phyloP scores from a whole-genome alignment of 768 basidiomycete genomes.

The Rhizopogon salebrosus region DNA sequence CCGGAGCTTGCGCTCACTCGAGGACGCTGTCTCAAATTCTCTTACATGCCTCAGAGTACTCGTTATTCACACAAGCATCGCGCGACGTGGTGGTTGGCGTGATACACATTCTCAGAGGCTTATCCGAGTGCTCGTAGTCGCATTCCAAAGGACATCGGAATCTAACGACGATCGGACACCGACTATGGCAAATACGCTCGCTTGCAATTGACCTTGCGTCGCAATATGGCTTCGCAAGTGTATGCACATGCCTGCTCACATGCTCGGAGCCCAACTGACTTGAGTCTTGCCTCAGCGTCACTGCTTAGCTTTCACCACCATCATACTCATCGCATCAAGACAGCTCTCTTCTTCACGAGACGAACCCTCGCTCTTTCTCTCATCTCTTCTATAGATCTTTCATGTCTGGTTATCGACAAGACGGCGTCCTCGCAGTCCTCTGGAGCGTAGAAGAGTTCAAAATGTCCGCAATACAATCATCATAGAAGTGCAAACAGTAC shows the following conservation, averaged over 20 bases:
- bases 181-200: too few relatives aligned
- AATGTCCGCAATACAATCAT: conserved; percentile 37
- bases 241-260: background rate
- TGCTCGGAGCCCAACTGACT: background rate
- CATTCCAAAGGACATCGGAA: too few relatives aligned
- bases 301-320: background rate
- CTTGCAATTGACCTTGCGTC: too few relatives aligned
- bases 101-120: too few relatives aligned
- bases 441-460: conserved; percentile 1
- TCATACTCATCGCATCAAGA: conserved; percentile 28
- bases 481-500: conserved; percentile 53
- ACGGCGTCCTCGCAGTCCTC: background rate
- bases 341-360: conserved; percentile 51
- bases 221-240: too few relatives aligned
- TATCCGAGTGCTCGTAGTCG: conserved; percentile 38
- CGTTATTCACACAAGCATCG: too few relatives aligned
- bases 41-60: conserved; percentile 35
- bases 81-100: too few relatives aligned
- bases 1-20: too few relatives aligned
- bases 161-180: too few relatives aligned
- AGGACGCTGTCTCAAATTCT: too few relatives aligned
- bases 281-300: too few relatives aligned
- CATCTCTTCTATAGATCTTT: conserved; percentile 45
- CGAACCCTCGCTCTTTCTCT: conserved; percentile 71
- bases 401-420: conserved; percentile 22